Conservation (phyloP, 768 basidiomycete species). For the Auricularia sp. region DNA sequence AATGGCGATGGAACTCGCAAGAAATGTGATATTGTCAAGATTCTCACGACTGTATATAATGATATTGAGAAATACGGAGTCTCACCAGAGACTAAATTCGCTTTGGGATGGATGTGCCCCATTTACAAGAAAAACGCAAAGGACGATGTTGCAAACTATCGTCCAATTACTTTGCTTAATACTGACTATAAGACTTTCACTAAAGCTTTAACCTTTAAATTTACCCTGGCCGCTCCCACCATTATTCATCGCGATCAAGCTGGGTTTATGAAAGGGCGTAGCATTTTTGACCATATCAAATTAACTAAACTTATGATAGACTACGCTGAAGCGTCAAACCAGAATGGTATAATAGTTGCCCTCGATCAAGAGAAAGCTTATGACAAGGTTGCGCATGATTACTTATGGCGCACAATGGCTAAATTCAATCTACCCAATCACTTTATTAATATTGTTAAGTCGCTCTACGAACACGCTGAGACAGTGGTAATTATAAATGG, state of each 20-base stretch:
- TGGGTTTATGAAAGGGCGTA: conserved; percentile 25
- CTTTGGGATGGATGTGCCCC: conserved; percentile 25
- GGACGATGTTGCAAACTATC: conserved; percentile 10
- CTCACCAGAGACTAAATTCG: conserved; percentile 8
- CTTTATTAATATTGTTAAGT: conserved; percentile 17
- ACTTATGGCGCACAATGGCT: conserved; percentile 10
- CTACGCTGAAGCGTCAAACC: conserved; percentile 9
- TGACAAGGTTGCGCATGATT: conserved; percentile 12
- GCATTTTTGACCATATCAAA: conserved; percentile 23
- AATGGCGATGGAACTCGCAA: neutral
- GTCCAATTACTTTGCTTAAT: conserved; percentile 18
- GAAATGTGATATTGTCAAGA: neutral
- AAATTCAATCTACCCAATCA: conserved; percentile 2
- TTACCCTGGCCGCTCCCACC: conserved; percentile 5
- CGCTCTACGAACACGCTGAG: conserved; percentile 21
- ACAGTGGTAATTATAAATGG: conserved; percentile 27
- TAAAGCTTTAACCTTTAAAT: conserved; percentile 13
- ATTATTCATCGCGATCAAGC: conserved; percentile 28
- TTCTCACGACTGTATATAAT: conserved; percentile 33
- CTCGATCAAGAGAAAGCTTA: conserved; percentile 15
- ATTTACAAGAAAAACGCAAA: conserved; percentile 30
- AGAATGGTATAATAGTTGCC: conserved; percentile 10
- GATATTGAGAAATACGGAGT: conserved; percentile 26
- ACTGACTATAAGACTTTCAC: conserved; percentile 25
- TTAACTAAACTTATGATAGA: conserved; percentile 14